Evolutionary conservation across 176 grass and related monocot genomes (phyloP).

Genomic region (bread wheat (Triticum aestivum)): DNA sequence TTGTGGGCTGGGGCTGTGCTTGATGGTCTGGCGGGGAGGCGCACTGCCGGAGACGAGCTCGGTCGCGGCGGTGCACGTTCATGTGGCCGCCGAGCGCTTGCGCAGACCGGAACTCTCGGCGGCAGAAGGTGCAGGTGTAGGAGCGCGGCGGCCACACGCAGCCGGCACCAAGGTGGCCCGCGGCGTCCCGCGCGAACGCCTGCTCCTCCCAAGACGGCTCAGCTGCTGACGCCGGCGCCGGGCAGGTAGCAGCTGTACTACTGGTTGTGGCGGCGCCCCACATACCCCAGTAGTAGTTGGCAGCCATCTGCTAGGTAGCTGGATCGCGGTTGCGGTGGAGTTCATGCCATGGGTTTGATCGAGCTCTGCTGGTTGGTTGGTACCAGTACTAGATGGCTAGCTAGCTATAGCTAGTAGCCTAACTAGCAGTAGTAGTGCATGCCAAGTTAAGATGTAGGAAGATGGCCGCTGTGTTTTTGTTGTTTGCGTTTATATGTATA

Average conservation of each 20-base stretch:
- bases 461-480: conserved; percentile 33
- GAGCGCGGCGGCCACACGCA: conserved; percentile 80
- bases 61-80: conserved; percentile 82
- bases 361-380: background rate
- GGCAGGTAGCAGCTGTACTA: background rate
- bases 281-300: conserved; percentile 46
- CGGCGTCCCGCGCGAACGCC: conserved; percentile 63
- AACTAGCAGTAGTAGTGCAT: conserved; percentile 13
- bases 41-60: conserved; percentile 66
- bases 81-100: conserved; percentile 72
- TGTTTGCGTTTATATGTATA: conserved; percentile 29
- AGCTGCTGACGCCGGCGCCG: background rate
- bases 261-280: conserved; percentile 13
- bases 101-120: conserved; percentile 70
- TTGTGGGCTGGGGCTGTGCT: conserved; percentile 3
- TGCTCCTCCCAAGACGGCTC: conserved; percentile 70
- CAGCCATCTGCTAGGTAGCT: conserved; percentile 21
- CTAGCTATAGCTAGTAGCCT: background rate
- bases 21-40: conserved; percentile 22
- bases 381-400: background rate
- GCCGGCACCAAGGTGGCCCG: conserved; percentile 48
- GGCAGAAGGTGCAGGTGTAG: conserved; percentile 76
- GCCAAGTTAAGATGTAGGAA: conserved; percentile 33
- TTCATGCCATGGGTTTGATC: conserved; percentile 22
- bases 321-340: conserved; percentile 6